Evolutionary conservation across 2,329 filamentous ascomycete genomes (phyloP), one percentile per base, ranked within the genome.

Genomic region (Neonectria faginata): DNA sequence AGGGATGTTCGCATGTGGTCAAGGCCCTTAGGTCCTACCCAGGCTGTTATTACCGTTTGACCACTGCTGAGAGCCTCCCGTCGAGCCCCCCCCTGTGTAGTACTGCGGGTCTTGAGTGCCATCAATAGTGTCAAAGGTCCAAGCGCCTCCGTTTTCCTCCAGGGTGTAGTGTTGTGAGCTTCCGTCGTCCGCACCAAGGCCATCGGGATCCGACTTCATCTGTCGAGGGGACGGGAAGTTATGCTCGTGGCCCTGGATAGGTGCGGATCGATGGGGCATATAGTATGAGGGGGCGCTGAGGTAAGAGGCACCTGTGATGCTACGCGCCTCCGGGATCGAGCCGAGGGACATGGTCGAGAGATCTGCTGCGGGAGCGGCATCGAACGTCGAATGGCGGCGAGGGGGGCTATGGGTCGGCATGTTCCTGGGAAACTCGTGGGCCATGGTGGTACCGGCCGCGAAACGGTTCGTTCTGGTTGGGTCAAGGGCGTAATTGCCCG

Each of bases 371-470:
- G 64, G 63, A 3, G 62, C 10, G 12, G 57, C 51, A 6, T 74
- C 72, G 27, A 70, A 71, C 6, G 65, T 54, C 27, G 72, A 73
- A 41, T 66, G 65, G 16, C 69, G 58, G 47, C 58, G 62, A 29
- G 51, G 62, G 3, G 57, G 52, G 42, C 64, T 64, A 8, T 71
- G 53, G 5, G 55, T 63, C 3, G 70, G 69, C 72, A 74, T 73
- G 20, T 73, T 68, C 50, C 71, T 68, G 10, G 71, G 73, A 39
- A 71, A 73, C 18, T 73, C 71, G 45, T 67, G 64, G 7, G 61
- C 64, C 14, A 73, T 65, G 22, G 59, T 60, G 33, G 67, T 42
- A 10, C 64, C 64, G 8, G 71, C 59, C 7, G 66, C 51, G 57
- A 63, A 70, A 16, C n/a, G 67, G 63, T 8, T 62, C 39, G 22